Base-by-base conservation (phyloP, 257 asterid species). In the Gentiana macrophylla region DNA sequence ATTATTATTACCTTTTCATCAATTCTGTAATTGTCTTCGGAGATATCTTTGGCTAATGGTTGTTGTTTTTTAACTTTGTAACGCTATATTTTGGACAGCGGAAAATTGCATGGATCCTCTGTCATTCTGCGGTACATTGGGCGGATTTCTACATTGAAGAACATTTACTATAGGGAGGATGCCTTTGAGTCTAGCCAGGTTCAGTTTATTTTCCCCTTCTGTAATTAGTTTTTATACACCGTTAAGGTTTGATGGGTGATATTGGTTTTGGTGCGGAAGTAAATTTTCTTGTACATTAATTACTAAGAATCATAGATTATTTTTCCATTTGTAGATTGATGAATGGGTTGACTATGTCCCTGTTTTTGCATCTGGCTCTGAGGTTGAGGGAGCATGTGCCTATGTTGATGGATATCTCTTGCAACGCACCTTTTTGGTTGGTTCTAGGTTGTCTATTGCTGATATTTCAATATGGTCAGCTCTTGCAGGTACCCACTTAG, bases 371-470 rank as follows among this genome's bases (percentile, higher is more conserved):
- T 71, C 80, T 62, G 97, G 97, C 24, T 72, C 97, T 53, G 93
- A 91, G 64, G 87, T 91, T 69, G 95, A 91, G 76, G 97, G 87
- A 60, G 98, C 95, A 1, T 87, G 98, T 72, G 43, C 69, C 62
- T 73, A 55, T 63, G 95, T 80, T 51, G 90, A 91, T 68, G 77
- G 59, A 35, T 78, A 70, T 72, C 80, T 91, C 47, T 70, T 76
- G 71, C 82, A 75, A 33, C 67, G 57, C 41, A 87, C 97, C 6
- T 78, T 87, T 64, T 72, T 91, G 34, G 94, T 80, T 38, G 95
- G 93, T 56, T 62, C 74, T 67, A 62, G 68, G 49, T 58, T 92
- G 58, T 83, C 98, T 4, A 74, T 92, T 55, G 97, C 98, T 8
- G 98, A 91, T 75, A 74, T 84, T 24, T 81, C 94, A 35, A 68